Conservation (phyloP, 768 basidiomycete genomes). For the Leccinum ochraceum region DNA sequence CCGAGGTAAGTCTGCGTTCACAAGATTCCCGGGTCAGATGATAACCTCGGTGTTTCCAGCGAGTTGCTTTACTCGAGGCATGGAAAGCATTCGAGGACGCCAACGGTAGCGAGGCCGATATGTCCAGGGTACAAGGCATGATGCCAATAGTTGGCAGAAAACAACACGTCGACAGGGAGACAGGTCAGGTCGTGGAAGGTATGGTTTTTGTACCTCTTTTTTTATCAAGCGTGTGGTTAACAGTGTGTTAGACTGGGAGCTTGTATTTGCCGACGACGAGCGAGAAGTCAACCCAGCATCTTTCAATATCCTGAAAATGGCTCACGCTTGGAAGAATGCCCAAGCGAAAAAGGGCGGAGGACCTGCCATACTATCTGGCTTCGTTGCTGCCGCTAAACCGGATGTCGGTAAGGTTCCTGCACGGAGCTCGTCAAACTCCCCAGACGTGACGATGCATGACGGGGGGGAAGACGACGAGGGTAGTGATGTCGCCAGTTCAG, state of each 20-base stretch:
- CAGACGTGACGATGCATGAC: constrained; percentile 28
- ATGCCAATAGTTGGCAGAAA: constrained; percentile 90
- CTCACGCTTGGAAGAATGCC: constrained; percentile 82
- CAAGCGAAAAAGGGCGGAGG: constrained; percentile 44
- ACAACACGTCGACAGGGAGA: constrained; percentile 80
- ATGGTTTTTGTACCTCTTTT: constrained; percentile 25
- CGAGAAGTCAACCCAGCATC: constrained; percentile 88
- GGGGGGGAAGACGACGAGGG: constrained; percentile 32
- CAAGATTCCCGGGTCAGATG: constrained; percentile 1
- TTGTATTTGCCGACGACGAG: constrained; percentile 96
- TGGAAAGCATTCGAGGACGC: constrained; percentile 95
- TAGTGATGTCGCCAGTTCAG: constrained; percentile 59
- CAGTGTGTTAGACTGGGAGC: constrained; percentile 76
- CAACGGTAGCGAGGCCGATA: constrained; percentile 70
- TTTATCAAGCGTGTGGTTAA: constrained; percentile 2
- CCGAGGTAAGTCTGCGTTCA: constrained; percentile 61
- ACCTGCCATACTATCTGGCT: constrained; percentile 45
- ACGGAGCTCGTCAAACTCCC: constrained; percentile 14
- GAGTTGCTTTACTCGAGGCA: constrained; percentile 86
- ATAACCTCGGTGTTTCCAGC: constrained; percentile 45
- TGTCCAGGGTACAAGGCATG: constrained; percentile 85
- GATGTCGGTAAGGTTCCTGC: constrained; percentile 10
- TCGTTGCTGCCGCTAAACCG: constrained; percentile 41
- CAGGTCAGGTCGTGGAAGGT: constrained; percentile 87
- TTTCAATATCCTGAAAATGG: constrained; percentile 96